Evolutionary conservation across 1,284 basidiomycete genomes (phyloP).

Genomic region (Fomitopsis schrenkii): DNA sequence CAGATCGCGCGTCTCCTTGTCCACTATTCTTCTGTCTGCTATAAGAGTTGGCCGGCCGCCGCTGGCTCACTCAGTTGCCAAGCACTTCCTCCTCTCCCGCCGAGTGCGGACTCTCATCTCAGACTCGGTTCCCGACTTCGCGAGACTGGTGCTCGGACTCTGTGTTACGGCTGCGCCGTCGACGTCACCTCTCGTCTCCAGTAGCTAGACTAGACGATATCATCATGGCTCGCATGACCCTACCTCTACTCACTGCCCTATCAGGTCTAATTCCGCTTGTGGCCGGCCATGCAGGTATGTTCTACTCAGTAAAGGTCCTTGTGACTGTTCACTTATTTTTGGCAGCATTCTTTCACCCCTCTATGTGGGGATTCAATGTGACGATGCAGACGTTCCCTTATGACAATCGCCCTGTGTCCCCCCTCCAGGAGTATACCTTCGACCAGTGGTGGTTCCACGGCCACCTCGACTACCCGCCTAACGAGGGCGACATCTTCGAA

Average conservation of each 20-base stretch:
- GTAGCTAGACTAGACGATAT: neutral
- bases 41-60: neutral
- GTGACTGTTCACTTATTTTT: neutral
- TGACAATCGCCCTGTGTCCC: constrained; percentile 32
- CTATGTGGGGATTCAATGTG: constrained; percentile 55
- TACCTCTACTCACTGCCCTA: neutral
- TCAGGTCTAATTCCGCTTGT: neutral
- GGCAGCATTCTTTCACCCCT: constrained; percentile 31
- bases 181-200: neutral
- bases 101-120: neutral
- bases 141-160: constrained; percentile 7
- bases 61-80: neutral
- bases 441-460: constrained; percentile 73
- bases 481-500: constrained; percentile 51
- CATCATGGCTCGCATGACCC: neutral
- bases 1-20: neutral
- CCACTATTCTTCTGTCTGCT: neutral
- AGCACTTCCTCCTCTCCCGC: neutral
- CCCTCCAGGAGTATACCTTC: constrained; percentile 44
- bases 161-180: neutral
- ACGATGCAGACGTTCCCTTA: constrained; percentile 48
- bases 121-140: neutral
- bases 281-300: constrained; percentile 8
- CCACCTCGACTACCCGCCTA: constrained; percentile 56
- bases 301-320: neutral